Evolutionary conservation across 768 basidiomycete genomes (phyloP).

Genomic region (Pleurotus tuber-regium): DNA sequence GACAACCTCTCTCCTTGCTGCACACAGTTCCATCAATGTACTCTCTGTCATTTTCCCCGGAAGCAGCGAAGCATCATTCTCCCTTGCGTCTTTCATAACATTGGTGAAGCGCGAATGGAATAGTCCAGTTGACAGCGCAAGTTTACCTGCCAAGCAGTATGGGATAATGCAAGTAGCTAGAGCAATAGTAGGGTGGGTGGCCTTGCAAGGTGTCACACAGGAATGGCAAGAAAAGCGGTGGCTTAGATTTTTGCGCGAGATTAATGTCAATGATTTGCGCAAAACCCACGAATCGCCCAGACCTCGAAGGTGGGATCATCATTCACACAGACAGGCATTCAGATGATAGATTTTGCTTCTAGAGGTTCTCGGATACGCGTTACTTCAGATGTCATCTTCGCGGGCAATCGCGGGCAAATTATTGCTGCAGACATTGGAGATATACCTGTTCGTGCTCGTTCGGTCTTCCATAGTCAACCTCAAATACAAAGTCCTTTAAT

Average conservation of each 20-base stretch:
- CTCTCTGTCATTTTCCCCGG: slow-evolving; percentile 72
- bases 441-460: slow-evolving; percentile 34
- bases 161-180: slow-evolving; percentile 64
- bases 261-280: slow-evolving; percentile 52
- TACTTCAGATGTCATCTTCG: slow-evolving; percentile 69
- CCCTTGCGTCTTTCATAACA: slow-evolving; percentile 73
- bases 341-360: not conserved
- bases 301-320: slow-evolving; percentile 30
- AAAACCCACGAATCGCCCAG: slow-evolving; percentile 27
- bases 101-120: slow-evolving; percentile 81
- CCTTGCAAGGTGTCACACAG: slow-evolving; percentile 77
- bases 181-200: slow-evolving; percentile 77
- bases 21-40: slow-evolving; percentile 72
- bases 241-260: slow-evolving; percentile 64
- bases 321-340: not conserved
- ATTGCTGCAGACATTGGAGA: slow-evolving; percentile 83
- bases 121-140: slow-evolving; percentile 47
- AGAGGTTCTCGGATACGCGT: slow-evolving; percentile 66
- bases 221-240: slow-evolving; percentile 76
- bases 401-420: slow-evolving; percentile 67
- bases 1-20: slow-evolving; percentile 70
- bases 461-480: slow-evolving; percentile 18
- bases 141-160: slow-evolving; percentile 57
- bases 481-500: not conserved
- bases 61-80: slow-evolving; percentile 78